A percentile compares a stretch with the other conserved stretches of the same genome.
These are phyloP conservation scores for Hypoxylon sp. DNA, from an alignment of 2,329 filamentous ascomycete species.

Conservation along the genomic window DNA sequence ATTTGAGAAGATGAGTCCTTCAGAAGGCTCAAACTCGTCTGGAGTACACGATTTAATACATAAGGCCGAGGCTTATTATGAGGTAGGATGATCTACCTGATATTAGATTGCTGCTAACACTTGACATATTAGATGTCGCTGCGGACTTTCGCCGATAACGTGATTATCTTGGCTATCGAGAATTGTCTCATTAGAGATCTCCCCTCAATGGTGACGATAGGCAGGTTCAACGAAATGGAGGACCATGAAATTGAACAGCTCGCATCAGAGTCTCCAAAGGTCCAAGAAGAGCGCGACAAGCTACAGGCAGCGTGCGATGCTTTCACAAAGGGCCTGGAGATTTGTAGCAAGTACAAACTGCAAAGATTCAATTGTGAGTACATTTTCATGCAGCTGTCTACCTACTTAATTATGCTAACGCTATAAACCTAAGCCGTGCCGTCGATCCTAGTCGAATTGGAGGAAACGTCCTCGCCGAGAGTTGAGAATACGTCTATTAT, in stretches of 20 bases:
- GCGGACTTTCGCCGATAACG: constrained; percentile 54
- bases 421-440: background rate
- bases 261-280: constrained; percentile 48
- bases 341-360: constrained; percentile 42
- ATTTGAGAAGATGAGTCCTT: constrained; percentile 13
- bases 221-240: constrained; percentile 51
- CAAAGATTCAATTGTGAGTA: constrained; percentile 33
- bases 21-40: constrained; percentile 48
- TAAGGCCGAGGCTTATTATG: constrained; percentile 60
- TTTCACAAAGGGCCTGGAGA: constrained; percentile 42
- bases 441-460: constrained; percentile 4
- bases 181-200: constrained; percentile 55
- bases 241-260: constrained; percentile 45
- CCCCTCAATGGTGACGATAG: constrained; percentile 52
- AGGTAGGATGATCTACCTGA: constrained; percentile 49
- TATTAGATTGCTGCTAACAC: constrained; percentile 14
- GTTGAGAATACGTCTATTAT: background rate
- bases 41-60: constrained; percentile 59
- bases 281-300: constrained; percentile 42
- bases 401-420: constrained; percentile 15
- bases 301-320: constrained; percentile 39
- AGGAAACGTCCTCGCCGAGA: background rate
- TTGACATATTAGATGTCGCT: constrained; percentile 47
- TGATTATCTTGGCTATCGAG: constrained; percentile 55
- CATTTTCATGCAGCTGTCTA: background rate